Evolutionary conservation across 1,284 basidiomycete species (phyloP), one percentile per base, ranked within the genome.

Genomic region (Ganoderma lucidum): DNA sequence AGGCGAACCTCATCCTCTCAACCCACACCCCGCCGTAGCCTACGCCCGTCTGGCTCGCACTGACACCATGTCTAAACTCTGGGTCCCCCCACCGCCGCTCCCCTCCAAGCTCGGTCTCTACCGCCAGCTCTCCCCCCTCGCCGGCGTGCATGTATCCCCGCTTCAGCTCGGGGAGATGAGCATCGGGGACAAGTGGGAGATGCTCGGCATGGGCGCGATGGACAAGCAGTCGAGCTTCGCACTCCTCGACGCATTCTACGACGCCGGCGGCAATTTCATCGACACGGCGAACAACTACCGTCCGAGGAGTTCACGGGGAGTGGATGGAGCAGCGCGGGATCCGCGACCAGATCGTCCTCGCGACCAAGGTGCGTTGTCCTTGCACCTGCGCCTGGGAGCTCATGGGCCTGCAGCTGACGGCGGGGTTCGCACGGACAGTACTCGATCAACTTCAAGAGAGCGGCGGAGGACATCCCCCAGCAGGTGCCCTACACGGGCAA

Each of bases 141-240:
- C 72, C 10, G 74, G 75, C 39, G 70, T 85, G 60, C 78, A 80
- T 67, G 86, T 87, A 48, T 86, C 84, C 6, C 86, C 86, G 0
- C 76, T 87, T 15, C 80, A 78, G 64, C 79, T 87, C n/a, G 88
- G 88, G 14, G 87, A 79, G 1, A 85, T 86, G 85, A 86, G 80
- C 76, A 82, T 89, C 63, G 87, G 79, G 69, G 81, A 87, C 70
- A 80, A 84, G 64, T 87, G 87, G 87, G 76, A 61, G 0, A 37
- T 63, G 39, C 77, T 75, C 19, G 78, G 78, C 2, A 75, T 83
- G 74, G 85, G 85, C 14, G 71, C 75, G 12, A 87, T 87, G 78
- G 67, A 76, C 71, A 79, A 81, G 73, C 76, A 78, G 67, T 23
- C 66, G 17, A 77, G 77, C 45, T 80, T 81, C 75, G 74, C 77